Evolutionary conservation across 352 stramenopile species (phyloP).

Genomic region (Globisporangium ultimum): DNA sequence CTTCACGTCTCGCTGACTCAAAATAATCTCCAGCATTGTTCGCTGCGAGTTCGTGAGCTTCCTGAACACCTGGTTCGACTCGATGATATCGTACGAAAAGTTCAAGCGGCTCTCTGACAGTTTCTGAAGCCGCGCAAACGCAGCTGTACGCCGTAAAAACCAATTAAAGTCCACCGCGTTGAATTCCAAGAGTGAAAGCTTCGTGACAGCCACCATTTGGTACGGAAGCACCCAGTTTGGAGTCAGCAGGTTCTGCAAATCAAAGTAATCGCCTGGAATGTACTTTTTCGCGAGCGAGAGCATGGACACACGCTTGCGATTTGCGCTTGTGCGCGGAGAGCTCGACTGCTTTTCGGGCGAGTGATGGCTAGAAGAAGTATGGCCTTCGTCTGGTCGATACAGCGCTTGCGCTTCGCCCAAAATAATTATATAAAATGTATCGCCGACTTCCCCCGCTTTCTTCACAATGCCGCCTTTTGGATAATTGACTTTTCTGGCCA

Average conservation of each 20-base stretch:
- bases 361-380: background rate
- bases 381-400: conserved; percentile 28
- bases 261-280: conserved; percentile 88
- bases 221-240: conserved; percentile 62
- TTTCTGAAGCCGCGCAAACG: conserved; percentile 69
- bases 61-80: conserved; percentile 76
- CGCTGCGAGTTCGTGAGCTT: conserved; percentile 79
- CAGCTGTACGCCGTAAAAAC: conserved; percentile 71
- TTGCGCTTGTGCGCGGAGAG: conserved; percentile 21
- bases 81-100: conserved; percentile 79
- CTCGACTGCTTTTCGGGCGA: conserved; percentile 7
- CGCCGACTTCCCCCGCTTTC: conserved; percentile 39
- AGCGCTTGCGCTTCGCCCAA: conserved; percentile 61
- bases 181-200: conserved; percentile 77
- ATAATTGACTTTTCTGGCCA: conserved; percentile 71
- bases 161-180: conserved; percentile 84
- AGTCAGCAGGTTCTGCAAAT: conserved; percentile 75
- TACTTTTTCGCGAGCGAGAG: conserved; percentile 72
- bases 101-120: conserved; percentile 72
- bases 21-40: conserved; percentile 83
- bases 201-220: conserved; percentile 60
- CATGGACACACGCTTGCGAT: conserved; percentile 51
- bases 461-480: conserved; percentile 51
- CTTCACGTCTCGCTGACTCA: conserved; percentile 50
- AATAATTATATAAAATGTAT: conserved; percentile 84